phyloP scores from a whole-genome alignment of 805 yeast genomes.

The Hanseniaspora lachancei region DNA sequence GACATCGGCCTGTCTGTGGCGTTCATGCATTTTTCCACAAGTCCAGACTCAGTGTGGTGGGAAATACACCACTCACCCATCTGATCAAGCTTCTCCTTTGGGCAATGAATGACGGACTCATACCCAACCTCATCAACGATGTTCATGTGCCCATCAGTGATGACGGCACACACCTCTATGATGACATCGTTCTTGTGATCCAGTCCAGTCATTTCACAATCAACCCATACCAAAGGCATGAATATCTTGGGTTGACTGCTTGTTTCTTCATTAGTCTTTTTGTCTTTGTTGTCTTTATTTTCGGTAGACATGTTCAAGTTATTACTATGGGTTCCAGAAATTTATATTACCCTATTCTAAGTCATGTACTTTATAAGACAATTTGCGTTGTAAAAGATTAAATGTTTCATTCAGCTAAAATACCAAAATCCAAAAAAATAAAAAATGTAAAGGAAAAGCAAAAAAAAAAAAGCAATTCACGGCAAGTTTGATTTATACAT shows the following conservation, averaged over 20 bases:
- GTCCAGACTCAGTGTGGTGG: slow-evolving; percentile 70
- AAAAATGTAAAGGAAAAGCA: too few relatives aligned
- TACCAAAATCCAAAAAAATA: too few relatives aligned
- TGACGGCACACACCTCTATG: slow-evolving; percentile 79
- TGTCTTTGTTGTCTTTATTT: background rate
- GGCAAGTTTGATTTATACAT: too few relatives aligned
- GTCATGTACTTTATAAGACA: too few relatives aligned
- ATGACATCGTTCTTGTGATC: slow-evolving; percentile 69
- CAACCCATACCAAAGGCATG: slow-evolving; percentile 74
- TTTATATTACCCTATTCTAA: background rate
- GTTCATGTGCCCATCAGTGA: slow-evolving; percentile 73
- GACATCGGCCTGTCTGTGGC: slow-evolving; percentile 41
- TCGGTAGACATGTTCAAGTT: background rate
- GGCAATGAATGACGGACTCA: slow-evolving; percentile 68
- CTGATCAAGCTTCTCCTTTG: slow-evolving; percentile 42
- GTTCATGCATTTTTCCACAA: slow-evolving; percentile 54
- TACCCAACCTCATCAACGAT: slow-evolving; percentile 58
- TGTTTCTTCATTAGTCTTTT: background rate
- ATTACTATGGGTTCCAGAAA: too few relatives aligned
- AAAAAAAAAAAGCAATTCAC: background rate
- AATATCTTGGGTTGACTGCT: slow-evolving; percentile 7
- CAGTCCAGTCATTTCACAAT: slow-evolving; percentile 97
- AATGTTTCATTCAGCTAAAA: too few relatives aligned
- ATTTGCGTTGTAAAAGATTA: too few relatives aligned
- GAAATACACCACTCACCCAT: slow-evolving; percentile 85